Conservation (phyloP, 1,139 yeast species). For the Blastobotrys persicus region DNA sequence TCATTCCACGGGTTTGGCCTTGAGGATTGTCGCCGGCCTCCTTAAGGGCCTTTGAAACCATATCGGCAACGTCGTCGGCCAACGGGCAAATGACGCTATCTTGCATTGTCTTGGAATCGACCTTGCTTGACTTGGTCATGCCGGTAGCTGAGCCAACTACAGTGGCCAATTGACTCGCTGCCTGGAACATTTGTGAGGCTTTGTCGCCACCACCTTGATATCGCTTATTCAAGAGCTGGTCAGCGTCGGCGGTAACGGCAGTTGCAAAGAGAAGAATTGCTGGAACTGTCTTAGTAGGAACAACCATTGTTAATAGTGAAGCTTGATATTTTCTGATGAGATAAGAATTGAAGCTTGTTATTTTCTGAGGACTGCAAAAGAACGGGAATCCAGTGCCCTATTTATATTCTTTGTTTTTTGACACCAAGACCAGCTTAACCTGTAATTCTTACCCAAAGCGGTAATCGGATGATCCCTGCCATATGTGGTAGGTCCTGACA, state of each 20-base stretch:
- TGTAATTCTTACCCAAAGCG: neutral
- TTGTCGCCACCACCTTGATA: neutral
- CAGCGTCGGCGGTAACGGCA: neutral
- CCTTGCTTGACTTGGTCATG: neutral
- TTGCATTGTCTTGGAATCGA: neutral
- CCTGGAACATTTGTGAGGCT: neutral
- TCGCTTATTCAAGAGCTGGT: neutral
- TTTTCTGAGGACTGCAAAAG: neutral
- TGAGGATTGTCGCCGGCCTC: conserved; percentile 7
- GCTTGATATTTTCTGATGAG: neutral
- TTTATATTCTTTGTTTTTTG: neutral
- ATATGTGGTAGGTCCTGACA: neutral
- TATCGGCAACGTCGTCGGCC: conserved; percentile 5
- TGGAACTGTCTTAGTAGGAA: neutral
- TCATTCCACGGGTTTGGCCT: conserved; percentile 1
- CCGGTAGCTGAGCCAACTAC: neutral
- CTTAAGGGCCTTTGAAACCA: neutral
- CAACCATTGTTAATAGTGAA: neutral
- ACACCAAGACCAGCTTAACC: neutral
- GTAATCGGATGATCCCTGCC: neutral
- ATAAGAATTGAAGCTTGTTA: neutral
- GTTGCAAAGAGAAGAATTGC: neutral
- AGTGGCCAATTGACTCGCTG: neutral
- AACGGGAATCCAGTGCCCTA: no score
- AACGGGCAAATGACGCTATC: conserved; percentile 4